Evolutionary conservation across 2,329 filamentous ascomycete genomes (phyloP).

Genomic region (Thermoascus crustaceus): DNA sequence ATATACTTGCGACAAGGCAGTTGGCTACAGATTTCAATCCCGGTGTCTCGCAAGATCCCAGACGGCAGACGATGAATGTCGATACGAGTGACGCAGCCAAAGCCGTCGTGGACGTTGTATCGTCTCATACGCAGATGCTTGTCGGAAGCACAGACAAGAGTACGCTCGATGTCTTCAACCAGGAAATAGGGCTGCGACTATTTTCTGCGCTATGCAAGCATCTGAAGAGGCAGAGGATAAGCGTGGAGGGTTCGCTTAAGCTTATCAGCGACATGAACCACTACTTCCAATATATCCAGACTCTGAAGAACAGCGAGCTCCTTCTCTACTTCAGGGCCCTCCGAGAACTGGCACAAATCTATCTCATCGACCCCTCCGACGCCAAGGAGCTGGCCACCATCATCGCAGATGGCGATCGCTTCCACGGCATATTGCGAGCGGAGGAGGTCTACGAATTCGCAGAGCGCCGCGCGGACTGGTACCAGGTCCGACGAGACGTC

Average conservation of each 20-base stretch:
- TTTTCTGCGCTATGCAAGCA: constrained; percentile 94
- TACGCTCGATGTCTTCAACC: constrained; percentile 96
- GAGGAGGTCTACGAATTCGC: constrained; percentile 98
- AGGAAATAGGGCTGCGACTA: constrained; percentile 87
- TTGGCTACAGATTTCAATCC: constrained; percentile 86
- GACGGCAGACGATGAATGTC: constrained; percentile 28
- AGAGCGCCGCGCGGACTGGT: constrained; percentile 90
- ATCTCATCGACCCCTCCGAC: constrained; percentile 76
- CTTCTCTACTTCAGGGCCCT: constrained; percentile 86
- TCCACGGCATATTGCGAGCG: constrained; percentile 83
- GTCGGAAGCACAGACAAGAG: constrained; percentile 94
- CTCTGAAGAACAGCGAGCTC: constrained; percentile 73
- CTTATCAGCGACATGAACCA: constrained; percentile 94
- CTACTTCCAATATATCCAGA: constrained; percentile 77
- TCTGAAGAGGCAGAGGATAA: constrained; percentile 89
- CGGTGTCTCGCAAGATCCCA: constrained; percentile 27
- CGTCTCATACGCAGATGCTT: constrained; percentile 84
- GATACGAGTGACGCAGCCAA: constrained; percentile 72
- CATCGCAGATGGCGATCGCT: constrained; percentile 84
- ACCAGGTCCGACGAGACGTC: constrained; percentile 75
- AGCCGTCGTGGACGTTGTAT: constrained; percentile 76
- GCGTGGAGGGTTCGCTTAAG: constrained; percentile 78
- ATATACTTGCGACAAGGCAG: constrained; percentile 83
- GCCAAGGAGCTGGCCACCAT: constrained; percentile 93
- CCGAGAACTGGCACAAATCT: constrained; percentile 89